Conservation (phyloP, 768 basidiomycete genomes). For the Amanita pseudoporphyria region DNA sequence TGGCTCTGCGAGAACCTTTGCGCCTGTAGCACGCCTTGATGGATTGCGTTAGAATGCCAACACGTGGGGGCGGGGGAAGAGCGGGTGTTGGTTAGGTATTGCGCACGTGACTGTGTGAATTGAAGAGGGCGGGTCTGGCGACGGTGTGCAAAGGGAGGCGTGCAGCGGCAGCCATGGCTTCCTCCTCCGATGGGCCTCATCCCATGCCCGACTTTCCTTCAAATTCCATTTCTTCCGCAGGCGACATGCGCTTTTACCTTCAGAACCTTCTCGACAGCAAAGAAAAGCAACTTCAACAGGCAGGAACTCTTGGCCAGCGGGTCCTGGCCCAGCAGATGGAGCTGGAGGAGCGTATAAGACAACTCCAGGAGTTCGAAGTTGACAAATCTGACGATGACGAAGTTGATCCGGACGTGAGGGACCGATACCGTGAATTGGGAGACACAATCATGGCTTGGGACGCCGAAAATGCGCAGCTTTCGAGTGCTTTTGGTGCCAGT, state of each 20-base stretch:
- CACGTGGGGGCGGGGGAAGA: no score
- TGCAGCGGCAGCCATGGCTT: constrained; percentile 23
- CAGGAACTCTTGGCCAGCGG: constrained; percentile 88
- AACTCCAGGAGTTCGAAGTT: constrained; percentile 63
- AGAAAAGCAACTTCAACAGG: constrained; percentile 86
- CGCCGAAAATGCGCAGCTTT: constrained; percentile 66
- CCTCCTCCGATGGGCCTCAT: constrained; percentile 29
- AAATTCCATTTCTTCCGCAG: constrained; percentile 37
- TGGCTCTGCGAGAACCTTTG: no score
- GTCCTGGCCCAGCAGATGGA: constrained; percentile 91
- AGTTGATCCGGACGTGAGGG: constrained; percentile 57
- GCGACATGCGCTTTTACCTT: constrained; percentile 52
- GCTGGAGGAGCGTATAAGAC: constrained; percentile 79
- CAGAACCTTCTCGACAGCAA: constrained; percentile 77
- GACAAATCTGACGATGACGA: constrained; percentile 57
- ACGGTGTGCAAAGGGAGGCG: constrained; percentile 7
- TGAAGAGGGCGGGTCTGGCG: background rate
- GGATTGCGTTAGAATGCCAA: no score
- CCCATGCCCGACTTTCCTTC: constrained; percentile 33
- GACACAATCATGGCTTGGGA: constrained; percentile 75
- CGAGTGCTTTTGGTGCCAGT: constrained; percentile 52
- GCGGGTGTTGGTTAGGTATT: no score
- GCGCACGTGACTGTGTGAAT: constrained; percentile 5
- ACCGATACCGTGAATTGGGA: constrained; percentile 67
- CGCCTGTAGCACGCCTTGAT: no score